Base-by-base conservation (phyloP, 2,329 filamentous ascomycete genomes). In the Daldinia sp. region DNA sequence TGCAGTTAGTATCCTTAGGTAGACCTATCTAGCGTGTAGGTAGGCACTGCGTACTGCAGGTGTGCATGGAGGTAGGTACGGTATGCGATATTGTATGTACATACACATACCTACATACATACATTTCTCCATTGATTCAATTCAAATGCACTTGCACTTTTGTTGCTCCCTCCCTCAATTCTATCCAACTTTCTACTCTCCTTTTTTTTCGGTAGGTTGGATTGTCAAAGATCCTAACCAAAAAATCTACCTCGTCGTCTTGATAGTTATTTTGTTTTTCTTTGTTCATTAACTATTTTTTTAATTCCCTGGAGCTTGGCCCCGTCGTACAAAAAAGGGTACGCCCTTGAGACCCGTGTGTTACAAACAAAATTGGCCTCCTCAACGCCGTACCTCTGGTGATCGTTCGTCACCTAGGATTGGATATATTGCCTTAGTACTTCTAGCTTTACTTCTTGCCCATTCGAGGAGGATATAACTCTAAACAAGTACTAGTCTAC, bases 121-220 rank as follows among this genome's bases (percentile, higher is more conserved):
- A 39, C 35, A 46, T 44, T 18, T 55, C 53, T 35, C 56, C 44
- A 69, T 69, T 67, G 59, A 57, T 39, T 59, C 51, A 64, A 55
- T 63, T 60, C 18, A 23, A 35, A 53, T 30, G 26, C 62, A 55
- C 35, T 57, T 57, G 15, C 13, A 51, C 42, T 51, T 30, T 39
- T 39, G 12, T 15, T 39, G 5, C 35, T 39, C 12, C 35, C 35
- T 50, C 46, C 26, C 13, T 28, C n/a, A 15, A 23, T 50, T 56
- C 28, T 55, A 35, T 50, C 66, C 60, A 69, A 71, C 69, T 69
- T 64, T 41, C 37, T 35, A 42, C 69, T 57, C 56, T 71, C 69
- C 69, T 71, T 68, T 23, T 23, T 23, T 23, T 55, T 65, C 33
- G 20, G 54, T 33, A 60, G 54, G 59, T 69, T 60, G 67, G 63